Conservation (phyloP, 441 rosid genomes). For the Erodium moschatum region DNA sequence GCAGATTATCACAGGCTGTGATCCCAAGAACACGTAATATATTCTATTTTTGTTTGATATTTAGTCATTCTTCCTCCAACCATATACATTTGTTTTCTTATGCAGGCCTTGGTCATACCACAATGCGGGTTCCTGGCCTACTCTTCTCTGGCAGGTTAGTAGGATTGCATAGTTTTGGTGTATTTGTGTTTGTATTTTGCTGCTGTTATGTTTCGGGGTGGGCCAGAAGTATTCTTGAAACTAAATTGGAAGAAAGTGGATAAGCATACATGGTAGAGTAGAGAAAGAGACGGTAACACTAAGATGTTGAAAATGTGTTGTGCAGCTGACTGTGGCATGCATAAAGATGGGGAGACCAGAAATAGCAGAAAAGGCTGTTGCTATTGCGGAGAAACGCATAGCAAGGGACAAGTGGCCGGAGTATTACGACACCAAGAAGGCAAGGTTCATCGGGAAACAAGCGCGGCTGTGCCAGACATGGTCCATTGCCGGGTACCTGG, state of each 20-base stretch:
- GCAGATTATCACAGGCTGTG: constrained; percentile 84
- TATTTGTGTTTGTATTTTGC: not conserved
- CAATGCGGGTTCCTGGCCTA: constrained; percentile 77
- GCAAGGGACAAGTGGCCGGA: constrained; percentile 63
- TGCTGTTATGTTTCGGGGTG: not conserved
- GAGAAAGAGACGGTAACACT: constrained; percentile 8
- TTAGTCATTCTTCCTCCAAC: not conserved
- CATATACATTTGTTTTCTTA: constrained; percentile 13
- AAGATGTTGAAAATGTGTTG: constrained; percentile 4
- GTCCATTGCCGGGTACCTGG: constrained; percentile 60
- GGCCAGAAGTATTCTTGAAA: not conserved
- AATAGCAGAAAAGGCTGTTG: constrained; percentile 53
- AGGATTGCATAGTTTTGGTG: not conserved
- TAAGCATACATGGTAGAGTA: not conserved
- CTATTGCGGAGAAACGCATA: constrained; percentile 45
- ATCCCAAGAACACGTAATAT: constrained; percentile 85
- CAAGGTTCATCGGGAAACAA: constrained; percentile 54
- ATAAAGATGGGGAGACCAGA: constrained; percentile 62
- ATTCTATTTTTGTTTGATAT: not conserved
- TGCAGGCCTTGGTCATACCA: constrained; percentile 80
- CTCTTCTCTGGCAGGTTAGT: constrained; percentile 73
- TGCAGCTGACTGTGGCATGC: constrained; percentile 60
- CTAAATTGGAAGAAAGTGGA: not conserved
- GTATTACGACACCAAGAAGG: constrained; percentile 54
- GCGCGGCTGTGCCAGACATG: constrained; percentile 52